phyloP scores from a whole-genome alignment of 192 early-diverging fungal genomes.

The Coemansia sp. region DNA sequence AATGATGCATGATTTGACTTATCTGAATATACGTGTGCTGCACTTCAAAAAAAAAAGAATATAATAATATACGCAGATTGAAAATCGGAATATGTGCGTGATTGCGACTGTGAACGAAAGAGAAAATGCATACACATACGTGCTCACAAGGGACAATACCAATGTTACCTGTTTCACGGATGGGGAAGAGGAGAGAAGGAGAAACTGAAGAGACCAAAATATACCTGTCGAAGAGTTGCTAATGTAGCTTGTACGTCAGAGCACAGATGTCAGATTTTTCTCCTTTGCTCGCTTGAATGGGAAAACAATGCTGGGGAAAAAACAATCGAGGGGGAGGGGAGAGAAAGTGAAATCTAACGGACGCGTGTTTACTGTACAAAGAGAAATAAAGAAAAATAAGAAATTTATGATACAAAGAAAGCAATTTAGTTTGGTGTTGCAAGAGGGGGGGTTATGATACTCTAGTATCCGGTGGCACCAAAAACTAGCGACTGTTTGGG shows the following conservation, averaged over 20 bases:
- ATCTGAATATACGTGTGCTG: not conserved
- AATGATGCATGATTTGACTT: too few species aligned
- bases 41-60: not conserved
- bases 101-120: not conserved
- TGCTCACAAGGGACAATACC: not conserved
- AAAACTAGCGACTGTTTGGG: slow-evolving; percentile 20
- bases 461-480: slow-evolving; percentile 13
- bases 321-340: too few species aligned
- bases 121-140: not conserved
- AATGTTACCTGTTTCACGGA: not conserved
- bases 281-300: too few species aligned
- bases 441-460: not conserved
- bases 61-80: not conserved
- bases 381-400: slow-evolving; percentile 8
- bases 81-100: not conserved
- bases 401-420: slow-evolving; percentile 2
- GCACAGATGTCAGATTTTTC: too few species aligned
- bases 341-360: too few species aligned
- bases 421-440: too few species aligned
- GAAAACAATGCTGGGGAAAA: too few species aligned
- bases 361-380: too few species aligned
- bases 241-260: too few species aligned
- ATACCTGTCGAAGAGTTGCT: too few species aligned
- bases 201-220: too few species aligned
- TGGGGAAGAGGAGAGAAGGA: too few species aligned